Base-by-base conservation (phyloP, 768 basidiomycete species). In the Hemileccinum impolitum region DNA sequence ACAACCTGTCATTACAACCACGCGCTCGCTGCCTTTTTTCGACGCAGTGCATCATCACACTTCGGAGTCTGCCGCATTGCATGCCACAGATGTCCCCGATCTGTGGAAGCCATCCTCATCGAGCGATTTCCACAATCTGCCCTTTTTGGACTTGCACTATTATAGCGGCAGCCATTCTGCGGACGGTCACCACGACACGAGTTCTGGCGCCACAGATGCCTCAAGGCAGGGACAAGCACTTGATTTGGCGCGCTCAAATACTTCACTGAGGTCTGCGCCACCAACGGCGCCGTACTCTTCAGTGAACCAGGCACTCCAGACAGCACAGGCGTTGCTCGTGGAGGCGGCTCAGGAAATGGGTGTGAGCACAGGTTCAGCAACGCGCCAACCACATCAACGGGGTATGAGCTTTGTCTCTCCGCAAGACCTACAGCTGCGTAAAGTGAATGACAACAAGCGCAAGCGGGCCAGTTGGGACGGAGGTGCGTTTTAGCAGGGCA, bases 131-230 rank as follows among this genome's bases (percentile, higher is more conserved):
- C 74, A 81, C 43, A 76, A 79, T 51, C 65, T 87, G 2, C 80
- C 85, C 3, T 89, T 86, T 66, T 72, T 89, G 47, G 87, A 89
- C 61, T 62, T 89, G 64, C 87, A 89, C 60, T 87, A 87, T 61
- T 83, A 82, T 51, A 72, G 71, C 18, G 55, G 66, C 43, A 60
- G 55, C 19, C 54, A 59, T 58, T 46, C 59, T n/a, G 47, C 42
- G 45, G 65, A 67, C 11, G 61, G 63, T n/a, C 57, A 59, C 28
- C 66, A 61, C 6, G 64, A 67, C 39, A 44, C 43, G 52, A 39
- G 42, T 37, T 47, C 57, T 13, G 63, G 62, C 36, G 55, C 57
- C 38, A 53, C 57, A 10, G 62, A 64, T 34, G 28, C 56, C 46
- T 62, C 64, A 41, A 67, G 77, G 45, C 74, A 74, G 41, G 75